Base-by-base conservation (phyloP, 257 asterid genomes). In the Solanum paucissectum region DNA sequence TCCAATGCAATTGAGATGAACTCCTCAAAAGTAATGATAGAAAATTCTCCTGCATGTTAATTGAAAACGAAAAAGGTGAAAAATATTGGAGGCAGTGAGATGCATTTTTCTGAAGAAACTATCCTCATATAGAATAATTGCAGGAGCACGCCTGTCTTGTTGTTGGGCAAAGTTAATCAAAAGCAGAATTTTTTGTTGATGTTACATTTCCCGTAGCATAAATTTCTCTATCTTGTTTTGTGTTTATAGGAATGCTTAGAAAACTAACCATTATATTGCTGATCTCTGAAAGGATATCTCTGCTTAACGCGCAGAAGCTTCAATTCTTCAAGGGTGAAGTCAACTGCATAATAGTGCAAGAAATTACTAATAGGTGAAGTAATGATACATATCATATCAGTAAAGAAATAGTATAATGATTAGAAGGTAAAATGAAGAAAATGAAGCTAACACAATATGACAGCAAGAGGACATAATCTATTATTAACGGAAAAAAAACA, bases 11-110 rank as follows among this genome's bases (percentile, higher is more conserved):
- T 94, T 36, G 96, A 91, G 87, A 96, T 93, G 87, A 89, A 97
- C 89, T 97, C 98, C 85, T 97, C 98, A 91, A 97, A 95, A 29
- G 99, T 96, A 89, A 96, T 93, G 9, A 97, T 94, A 18, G 98
- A 83, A 90, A 92, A 97, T 72, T 94, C 89, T 87, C 98, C 99
- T 97, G 98, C 94, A 89, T 21, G 46, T 36, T 64, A 77, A 84
- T 20, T 38, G 58, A 79, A 33, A 42, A 29, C 40, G 27, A 46
- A 62, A 5, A 20, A 34, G 10, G 42, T 27, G 79, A 64, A 21
- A 87, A 76, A 18, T 87, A 68, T 68, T 29, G 89, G 27, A 32
- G 29, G 84, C 58, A 33, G 58, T 62, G 68, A 20, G 23, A 86
- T 46, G 36, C 73, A 16, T 86, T 49, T 23, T 73, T 49, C 69